Evolutionary conservation across 1,139 yeast genomes (phyloP), one percentile per base, ranked within the genome.

Genomic region (Debaryomycetaceae sp.): DNA sequence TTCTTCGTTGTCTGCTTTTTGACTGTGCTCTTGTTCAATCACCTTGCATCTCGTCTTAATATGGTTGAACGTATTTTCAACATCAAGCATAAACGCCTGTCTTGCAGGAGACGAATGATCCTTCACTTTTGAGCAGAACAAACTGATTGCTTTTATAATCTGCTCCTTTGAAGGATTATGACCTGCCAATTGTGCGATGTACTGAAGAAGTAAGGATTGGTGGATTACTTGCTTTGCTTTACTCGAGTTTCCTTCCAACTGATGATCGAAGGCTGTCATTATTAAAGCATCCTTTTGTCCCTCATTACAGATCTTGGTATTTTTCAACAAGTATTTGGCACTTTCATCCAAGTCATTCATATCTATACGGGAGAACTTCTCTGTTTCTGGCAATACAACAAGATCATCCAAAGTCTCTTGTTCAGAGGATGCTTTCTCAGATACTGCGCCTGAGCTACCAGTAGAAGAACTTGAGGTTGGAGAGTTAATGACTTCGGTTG

Each of bases 231-330:
- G 85, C 51, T 75, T 76, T 1, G 91, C 81, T 11, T 65, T 60
- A 5, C 52, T 48, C 0, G 78, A 60, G 43, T 88, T 75, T 14
- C 82, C 85, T 7, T 76, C 80, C 49, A 91, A 74, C 61, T 90
- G 90, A 44, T 76, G 72, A 56, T 93, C 96, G 62, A 93, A 95
- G 0, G 98, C 96, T 24, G 85, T 83, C 97, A 93, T 91, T 60
- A 91, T 73, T 47, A 95, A 78, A 0, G 96, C 91, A 64, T 95
- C 99, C 60, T 91, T 90, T 60, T 93, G 98, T 48, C 81, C 83
- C 53, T 87, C 91, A 4, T 81, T 80, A 45, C 91, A 81, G 48
- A 95, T 87, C 45, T 76, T 72, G 31, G 88, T 80, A 62, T 90
- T 87, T 46, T 66, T 58, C 51, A 76, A 65, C 54, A 87, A 68